Conservation (phyloP, 306 rosid species). For the Mucuna pruriens region DNA sequence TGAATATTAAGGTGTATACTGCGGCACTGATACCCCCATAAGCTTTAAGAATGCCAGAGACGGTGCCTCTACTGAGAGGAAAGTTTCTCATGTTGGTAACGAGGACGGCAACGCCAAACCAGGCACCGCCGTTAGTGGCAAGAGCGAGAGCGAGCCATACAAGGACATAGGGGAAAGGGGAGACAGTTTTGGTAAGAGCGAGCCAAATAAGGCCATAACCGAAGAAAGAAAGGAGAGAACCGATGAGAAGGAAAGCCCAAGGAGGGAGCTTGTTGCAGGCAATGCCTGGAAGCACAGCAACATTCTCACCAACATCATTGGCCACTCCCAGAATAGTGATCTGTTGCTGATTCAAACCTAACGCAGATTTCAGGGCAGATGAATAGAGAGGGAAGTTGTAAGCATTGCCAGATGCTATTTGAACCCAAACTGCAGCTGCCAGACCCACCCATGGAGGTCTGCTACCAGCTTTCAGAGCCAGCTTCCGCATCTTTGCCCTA, state of each 20-base stretch:
- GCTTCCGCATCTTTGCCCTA: constrained; percentile 45
- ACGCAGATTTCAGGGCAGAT: constrained; percentile 67
- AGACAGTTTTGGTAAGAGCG: constrained; percentile 53
- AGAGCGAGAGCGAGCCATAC: constrained; percentile 68
- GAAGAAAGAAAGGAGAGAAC: constrained; percentile 60
- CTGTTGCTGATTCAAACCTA: constrained; percentile 78
- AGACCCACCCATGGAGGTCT: constrained; percentile 97
- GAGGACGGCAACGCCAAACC: constrained; percentile 81
- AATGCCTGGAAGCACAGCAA: constrained; percentile 72
- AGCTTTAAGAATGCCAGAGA: constrained; percentile 92
- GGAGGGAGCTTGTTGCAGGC: constrained; percentile 87
- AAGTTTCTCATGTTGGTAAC: constrained; percentile 96
- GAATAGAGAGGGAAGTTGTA: constrained; percentile 82
- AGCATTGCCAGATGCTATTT: constrained; percentile 65
- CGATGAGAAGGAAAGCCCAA: constrained; percentile 76
- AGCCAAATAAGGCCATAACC: constrained; percentile 89
- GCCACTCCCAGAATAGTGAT: constrained; percentile 84
- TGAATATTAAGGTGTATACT: constrained; percentile 74
- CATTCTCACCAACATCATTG: constrained; percentile 73
- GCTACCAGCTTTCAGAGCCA: constrained; percentile 73
- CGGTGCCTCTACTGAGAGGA: constrained; percentile 83
- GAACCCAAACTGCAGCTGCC: constrained; percentile 86
- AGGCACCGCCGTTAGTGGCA: constrained; percentile 71
- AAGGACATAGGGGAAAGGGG: constrained; percentile 60
- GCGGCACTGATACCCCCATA: constrained; percentile 83